Base-by-base conservation (phyloP, 2,329 filamentous ascomycete genomes). In the Geosmithia putterillii region DNA sequence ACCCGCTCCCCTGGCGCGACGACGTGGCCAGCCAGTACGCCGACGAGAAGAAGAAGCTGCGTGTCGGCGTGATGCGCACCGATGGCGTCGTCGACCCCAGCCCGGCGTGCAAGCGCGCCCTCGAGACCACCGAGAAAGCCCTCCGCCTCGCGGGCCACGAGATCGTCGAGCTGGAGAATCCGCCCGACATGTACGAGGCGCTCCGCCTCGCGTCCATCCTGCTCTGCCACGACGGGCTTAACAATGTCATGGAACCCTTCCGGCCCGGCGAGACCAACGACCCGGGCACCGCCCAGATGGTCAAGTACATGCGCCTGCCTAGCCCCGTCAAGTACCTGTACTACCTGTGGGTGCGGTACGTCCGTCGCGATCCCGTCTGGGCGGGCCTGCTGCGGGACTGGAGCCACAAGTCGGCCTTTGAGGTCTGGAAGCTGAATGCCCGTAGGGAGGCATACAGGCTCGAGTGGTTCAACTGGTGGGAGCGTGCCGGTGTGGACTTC, bases 381-480 rank as follows among this genome's bases (percentile, higher is more conserved):
- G 87, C 88, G 0, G 81, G 79, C 0, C 63, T 95, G 6, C 65
- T 95, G 40, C 71, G 73, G 38, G 70, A 81, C 52, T 94, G 86
- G 76, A 73, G 79, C 42, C 73, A 76, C 43, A 88, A 89, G 64
- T 79, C 73, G 10, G 81, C 83, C 1, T 77, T 74, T 47, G 81
- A 94, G 61, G 82, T 90, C 57, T 95, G 87, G 87, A 73, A 84
- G 52, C 74, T 92, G 42, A 86, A 90, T 4, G 72, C 74, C 1
- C 73, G 79, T 61, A 76, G 89, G 20, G 90, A 95, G 63, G 69
- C 71, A 1, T 94, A 86, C 67, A 83, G 86, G 50, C 74, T 73
- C 14, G 71, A 67, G 42, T 95, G 87, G 79, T 89, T 86, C 58
- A 76, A 82, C 19, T 95, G 87, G 84, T 94, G 87, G 86, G 76